phyloP scores from a whole-genome alignment of 768 basidiomycete genomes.

The Phaeotremella fagi region DNA sequence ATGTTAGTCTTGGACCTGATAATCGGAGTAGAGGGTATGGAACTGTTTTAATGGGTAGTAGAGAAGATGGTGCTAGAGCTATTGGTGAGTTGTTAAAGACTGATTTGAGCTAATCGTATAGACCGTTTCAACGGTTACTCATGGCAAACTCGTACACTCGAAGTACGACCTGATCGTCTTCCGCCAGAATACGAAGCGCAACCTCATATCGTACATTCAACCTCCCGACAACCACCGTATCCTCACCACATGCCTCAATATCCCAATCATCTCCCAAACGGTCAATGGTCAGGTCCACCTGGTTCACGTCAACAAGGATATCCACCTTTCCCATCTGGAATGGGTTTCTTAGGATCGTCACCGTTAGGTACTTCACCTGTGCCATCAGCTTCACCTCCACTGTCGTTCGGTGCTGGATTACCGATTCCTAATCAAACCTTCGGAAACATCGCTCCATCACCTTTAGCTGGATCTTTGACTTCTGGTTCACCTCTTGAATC shows the following conservation, averaged over 20 bases:
- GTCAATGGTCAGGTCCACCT: slow-evolving; percentile 4
- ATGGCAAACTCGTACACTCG: slow-evolving; percentile 91
- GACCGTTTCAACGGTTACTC: slow-evolving; percentile 94
- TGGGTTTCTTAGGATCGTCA: slow-evolving; percentile 12
- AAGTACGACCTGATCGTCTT: slow-evolving; percentile 83
- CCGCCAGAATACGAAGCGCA: slow-evolving; percentile 59
- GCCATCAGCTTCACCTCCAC: slow-evolving; percentile 7
- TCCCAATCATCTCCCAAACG: not conserved
- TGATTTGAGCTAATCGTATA: slow-evolving; percentile 8
- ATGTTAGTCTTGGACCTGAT: slow-evolving; percentile 74
- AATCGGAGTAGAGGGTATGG: slow-evolving; percentile 90
- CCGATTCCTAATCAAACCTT: slow-evolving; percentile 17
- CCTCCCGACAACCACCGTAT: slow-evolving; percentile 4
- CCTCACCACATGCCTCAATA: slow-evolving; percentile 1
- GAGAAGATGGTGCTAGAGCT: slow-evolving; percentile 88
- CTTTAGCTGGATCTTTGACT: slow-evolving; percentile 32
- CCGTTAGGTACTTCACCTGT: slow-evolving; percentile 3
- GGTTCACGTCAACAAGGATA: slow-evolving; percentile 12
- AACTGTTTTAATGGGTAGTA: slow-evolving; percentile 87
- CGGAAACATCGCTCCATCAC: slow-evolving; percentile 24
- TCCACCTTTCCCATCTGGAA: slow-evolving; percentile 2
- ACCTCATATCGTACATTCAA: slow-evolving; percentile 15
- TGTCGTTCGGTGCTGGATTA: slow-evolving; percentile 7
- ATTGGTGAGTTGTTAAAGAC: slow-evolving; percentile 52
- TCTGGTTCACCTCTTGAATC: slow-evolving; percentile 2